Conservation (phyloP, 768 basidiomycete species). For the Tephrocybe sp. region DNA sequence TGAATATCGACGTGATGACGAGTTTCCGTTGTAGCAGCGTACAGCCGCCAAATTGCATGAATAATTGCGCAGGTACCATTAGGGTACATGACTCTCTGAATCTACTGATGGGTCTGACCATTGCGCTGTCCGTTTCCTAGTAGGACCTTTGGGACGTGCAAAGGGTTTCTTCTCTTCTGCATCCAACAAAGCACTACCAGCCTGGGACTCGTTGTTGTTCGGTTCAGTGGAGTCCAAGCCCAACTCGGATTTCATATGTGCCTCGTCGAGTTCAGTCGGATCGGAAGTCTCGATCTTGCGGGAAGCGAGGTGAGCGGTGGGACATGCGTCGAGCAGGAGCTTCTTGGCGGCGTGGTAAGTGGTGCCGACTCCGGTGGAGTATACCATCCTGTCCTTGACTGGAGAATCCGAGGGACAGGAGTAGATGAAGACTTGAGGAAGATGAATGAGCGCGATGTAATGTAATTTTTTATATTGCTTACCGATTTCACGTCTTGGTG, state of each 20-base stretch:
- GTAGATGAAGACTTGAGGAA: constrained; percentile 74
- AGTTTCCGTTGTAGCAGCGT: too few species aligned
- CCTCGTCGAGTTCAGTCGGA: constrained; percentile 66
- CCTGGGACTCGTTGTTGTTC: too few species aligned
- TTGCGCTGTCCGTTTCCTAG: constrained; percentile 43
- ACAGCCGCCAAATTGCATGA: too few species aligned
- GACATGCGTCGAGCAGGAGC: constrained; percentile 41
- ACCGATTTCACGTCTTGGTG: constrained; percentile 62
- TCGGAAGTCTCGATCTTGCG: constrained; percentile 85
- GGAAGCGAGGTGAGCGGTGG: constrained; percentile 39
- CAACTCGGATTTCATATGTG: constrained; percentile 59
- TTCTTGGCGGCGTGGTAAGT: constrained; percentile 57
- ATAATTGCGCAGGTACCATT: too few species aligned
- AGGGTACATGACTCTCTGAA: too few species aligned
- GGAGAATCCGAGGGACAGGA: constrained; percentile 82
- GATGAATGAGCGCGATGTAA: too few species aligned
- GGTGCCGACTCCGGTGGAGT: constrained; percentile 65
- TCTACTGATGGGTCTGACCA: too few species aligned
- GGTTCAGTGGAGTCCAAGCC: constrained; percentile 22
- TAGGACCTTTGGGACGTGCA: constrained; percentile 69
- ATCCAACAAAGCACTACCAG: too few species aligned
- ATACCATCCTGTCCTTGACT: constrained; percentile 86
- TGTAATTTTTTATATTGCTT: too few species aligned
- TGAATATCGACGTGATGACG: not conserved
- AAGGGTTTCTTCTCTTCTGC: constrained; percentile 46